Conservation (phyloP, 495 filamentous ascomycete species). For the Hypoxylon subgilvum region DNA sequence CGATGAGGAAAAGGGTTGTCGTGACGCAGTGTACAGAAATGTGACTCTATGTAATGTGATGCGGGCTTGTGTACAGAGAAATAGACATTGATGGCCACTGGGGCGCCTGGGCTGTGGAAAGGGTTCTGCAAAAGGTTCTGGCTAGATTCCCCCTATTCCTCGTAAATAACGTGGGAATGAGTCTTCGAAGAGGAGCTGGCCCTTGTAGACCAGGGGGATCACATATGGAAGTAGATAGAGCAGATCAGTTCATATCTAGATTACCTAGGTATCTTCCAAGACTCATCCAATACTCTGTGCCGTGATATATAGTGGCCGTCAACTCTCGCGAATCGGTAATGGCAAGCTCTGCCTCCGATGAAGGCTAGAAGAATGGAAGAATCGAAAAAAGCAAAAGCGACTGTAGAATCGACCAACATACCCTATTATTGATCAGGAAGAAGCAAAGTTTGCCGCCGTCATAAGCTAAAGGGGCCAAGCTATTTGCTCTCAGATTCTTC, state of each 20-base stretch:
- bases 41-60: conserved; percentile 29
- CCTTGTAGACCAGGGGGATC: conserved; percentile 29
- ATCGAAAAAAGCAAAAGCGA: conserved; percentile 10
- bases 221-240: conserved; percentile 29
- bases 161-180: conserved; percentile 26
- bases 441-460: conserved; percentile 25
- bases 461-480: background rate
- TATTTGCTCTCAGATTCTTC: conserved; percentile 5
- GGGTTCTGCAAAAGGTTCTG: conserved; percentile 3
- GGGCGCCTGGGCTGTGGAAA: no score
- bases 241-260: conserved; percentile 21
- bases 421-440: conserved; percentile 22
- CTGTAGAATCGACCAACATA: conserved; percentile 24
- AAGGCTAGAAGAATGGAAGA: conserved; percentile 13
- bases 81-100: conserved; percentile 16
- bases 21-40: conserved; percentile 7
- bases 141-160: conserved; percentile 27
- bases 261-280: conserved; percentile 1
- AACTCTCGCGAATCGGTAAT: background rate
- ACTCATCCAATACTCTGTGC: background rate
- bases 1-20: background rate
- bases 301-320: background rate
- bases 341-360: conserved; percentile 2
- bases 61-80: background rate
- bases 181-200: conserved; percentile 20